phyloP scores from a whole-genome alignment of 306 rosid species.

The Spatholobus suberectus region DNA sequence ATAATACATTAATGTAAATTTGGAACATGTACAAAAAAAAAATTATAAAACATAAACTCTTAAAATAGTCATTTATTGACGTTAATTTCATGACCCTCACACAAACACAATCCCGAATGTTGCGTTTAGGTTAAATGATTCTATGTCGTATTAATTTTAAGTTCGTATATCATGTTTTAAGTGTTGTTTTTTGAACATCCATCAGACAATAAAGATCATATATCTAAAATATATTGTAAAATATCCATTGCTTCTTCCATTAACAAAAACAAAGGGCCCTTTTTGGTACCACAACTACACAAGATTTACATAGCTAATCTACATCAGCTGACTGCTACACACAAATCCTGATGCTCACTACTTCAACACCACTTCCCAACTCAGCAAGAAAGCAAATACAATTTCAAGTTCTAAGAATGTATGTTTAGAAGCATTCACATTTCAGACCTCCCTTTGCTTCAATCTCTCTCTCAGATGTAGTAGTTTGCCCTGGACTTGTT shows the following conservation, averaged over 20 bases:
- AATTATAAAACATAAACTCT: too few relatives aligned
- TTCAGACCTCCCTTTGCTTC: slow-evolving; percentile 60
- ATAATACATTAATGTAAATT: too few relatives aligned
- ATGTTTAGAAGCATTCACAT: slow-evolving; percentile 2
- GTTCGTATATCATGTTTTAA: too few relatives aligned
- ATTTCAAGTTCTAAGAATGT: slow-evolving; percentile 1
- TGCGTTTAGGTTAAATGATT: too few relatives aligned
- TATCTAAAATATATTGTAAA: not conserved
- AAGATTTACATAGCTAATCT: slow-evolving; percentile 47
- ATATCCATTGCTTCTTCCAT: not conserved
- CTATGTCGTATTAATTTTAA: too few relatives aligned
- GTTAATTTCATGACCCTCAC: too few relatives aligned
- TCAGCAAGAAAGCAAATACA: slow-evolving; percentile 44
- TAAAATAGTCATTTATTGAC: too few relatives aligned
- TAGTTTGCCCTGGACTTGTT: slow-evolving; percentile 48
- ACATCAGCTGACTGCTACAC: slow-evolving; percentile 31
- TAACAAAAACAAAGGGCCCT: slow-evolving; percentile 22
- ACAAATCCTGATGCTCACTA: slow-evolving; percentile 34
- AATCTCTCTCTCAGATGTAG: slow-evolving; percentile 56
- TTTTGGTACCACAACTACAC: slow-evolving; percentile 24
- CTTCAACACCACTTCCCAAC: slow-evolving; percentile 37
- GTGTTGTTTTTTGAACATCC: too few relatives aligned
- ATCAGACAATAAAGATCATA: not conserved
- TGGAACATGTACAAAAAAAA: too few relatives aligned
- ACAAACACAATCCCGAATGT: too few relatives aligned